phyloP scores from a whole-genome alignment of 2,329 filamentous ascomycete genomes.

The Talaromyces sp. region DNA sequence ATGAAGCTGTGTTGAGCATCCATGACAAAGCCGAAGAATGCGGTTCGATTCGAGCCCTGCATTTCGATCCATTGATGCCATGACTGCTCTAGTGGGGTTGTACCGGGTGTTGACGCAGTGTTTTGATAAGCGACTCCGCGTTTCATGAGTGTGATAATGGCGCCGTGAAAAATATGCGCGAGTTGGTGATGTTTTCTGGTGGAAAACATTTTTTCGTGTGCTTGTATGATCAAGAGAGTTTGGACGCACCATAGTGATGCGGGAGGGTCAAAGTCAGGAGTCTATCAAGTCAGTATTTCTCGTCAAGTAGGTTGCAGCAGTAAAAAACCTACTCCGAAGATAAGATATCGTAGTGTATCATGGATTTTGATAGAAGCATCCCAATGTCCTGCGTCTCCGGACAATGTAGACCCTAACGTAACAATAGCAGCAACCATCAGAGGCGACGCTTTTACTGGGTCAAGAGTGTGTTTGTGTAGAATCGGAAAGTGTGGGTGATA shows the following conservation, averaged over 20 bases:
- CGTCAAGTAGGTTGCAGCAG: neutral
- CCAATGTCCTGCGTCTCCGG: constrained; percentile 25
- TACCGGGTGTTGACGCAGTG: constrained; percentile 2
- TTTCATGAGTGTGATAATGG: constrained; percentile 32
- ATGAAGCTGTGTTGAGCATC: constrained; percentile 32
- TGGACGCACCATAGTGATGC: constrained; percentile 32
- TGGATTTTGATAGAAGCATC: constrained; percentile 26
- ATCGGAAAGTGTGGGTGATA: constrained; percentile 33
- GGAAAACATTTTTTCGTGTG: constrained; percentile 31
- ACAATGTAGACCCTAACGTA: constrained; percentile 29
- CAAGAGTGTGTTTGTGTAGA: constrained; percentile 26
- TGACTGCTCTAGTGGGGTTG: constrained; percentile 21
- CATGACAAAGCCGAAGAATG: constrained; percentile 33
- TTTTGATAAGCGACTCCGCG: constrained; percentile 26
- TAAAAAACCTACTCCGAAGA: constrained; percentile 25
- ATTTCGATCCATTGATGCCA: constrained; percentile 30
- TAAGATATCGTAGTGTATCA: constrained; percentile 27
- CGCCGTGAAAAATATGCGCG: constrained; percentile 31
- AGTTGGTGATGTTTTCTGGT: constrained; percentile 31
- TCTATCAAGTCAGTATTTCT: constrained; percentile 18
- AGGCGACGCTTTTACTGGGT: constrained; percentile 23
- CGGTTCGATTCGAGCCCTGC: constrained; percentile 28
- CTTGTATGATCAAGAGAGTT: constrained; percentile 29
- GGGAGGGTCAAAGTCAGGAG: constrained; percentile 27
- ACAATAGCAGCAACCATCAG: constrained; percentile 30